Base-by-base conservation (phyloP, 768 basidiomycete genomes). In the Tulasnella sp. region DNA sequence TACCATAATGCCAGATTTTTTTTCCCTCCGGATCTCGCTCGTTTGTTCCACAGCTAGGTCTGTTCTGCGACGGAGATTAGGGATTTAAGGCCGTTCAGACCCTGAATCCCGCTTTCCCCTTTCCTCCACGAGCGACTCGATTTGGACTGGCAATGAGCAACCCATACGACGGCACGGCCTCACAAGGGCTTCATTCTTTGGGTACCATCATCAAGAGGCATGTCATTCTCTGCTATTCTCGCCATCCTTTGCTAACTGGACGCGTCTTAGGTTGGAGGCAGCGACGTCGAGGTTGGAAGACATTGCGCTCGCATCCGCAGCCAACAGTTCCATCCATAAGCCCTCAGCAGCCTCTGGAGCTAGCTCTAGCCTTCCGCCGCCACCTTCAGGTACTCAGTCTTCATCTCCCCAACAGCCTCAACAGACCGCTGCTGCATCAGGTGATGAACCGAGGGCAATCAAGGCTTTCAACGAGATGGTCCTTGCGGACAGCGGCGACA, bases 211-310 rank as follows among this genome's bases (percentile, higher is more conserved):
- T 93, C 85, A 95, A 94, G 85, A 90, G 94, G 80, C 74, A 38
- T n/a, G 38, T 31, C 42, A 97, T 95, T 85, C 87, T 99, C 72
- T 99, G 91, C 84, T 36, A 68, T 16, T 27, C 62, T 31, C 34
- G 6, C 3, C 24, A n/a, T 58, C 27, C 21, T 34, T 16, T 31
- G 62, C 62, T 68, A 68, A 68, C 31, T 16, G 3, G 62, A 68
- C 62, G 62, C 62, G 56, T 48, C 71, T 18, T 80, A 96, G 96
- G 81, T 90, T 96, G 75, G 94, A 97, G 88, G 98, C 98, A 36
- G 94, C 96, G 12, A 96, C 95, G 8, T 94, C 94, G 68, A 91
- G 98, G 44, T 90, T 99, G 46, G 98, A 99, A 85, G 98, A 99
- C 84, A 87, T 96, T 80, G 92, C 93, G 48, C 87, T 89, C 56